These are phyloP conservation scores for Penicillium pulvis DNA, from an alignment of 495 filamentous ascomycete genomes.

Conservation along the genomic window DNA sequence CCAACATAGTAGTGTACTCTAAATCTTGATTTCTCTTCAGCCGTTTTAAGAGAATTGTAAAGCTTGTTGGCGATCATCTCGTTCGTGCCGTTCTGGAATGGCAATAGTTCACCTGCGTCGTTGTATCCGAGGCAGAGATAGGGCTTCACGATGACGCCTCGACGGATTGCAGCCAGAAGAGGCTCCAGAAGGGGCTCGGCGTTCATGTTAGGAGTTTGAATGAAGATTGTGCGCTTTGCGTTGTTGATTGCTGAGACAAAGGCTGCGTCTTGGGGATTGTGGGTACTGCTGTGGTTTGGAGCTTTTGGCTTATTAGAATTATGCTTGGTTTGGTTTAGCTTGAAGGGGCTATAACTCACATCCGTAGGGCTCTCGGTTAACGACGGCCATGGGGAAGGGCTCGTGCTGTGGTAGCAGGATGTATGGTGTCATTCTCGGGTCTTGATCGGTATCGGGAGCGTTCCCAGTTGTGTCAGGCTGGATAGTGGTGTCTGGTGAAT, in stretches of 20 bases:
- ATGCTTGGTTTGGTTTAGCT: background rate
- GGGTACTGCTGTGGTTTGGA: conserved; percentile 57
- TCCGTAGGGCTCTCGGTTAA: conserved; percentile 68
- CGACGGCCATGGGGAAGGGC: conserved; percentile 70
- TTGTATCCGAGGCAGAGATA: conserved; percentile 80
- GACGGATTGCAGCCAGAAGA: conserved; percentile 60
- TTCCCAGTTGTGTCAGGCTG: conserved; percentile 53
- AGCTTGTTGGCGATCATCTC: conserved; percentile 65
- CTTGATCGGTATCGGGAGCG: conserved; percentile 53
- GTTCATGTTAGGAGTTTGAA: conserved; percentile 77
- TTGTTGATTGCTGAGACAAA: conserved; percentile 70
- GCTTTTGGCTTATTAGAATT: conserved; percentile 22
- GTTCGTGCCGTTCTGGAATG: conserved; percentile 75
- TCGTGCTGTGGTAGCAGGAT: conserved; percentile 53
- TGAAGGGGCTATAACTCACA: conserved; percentile 25
- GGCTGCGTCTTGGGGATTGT: conserved; percentile 70
- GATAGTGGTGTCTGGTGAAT: conserved; percentile 51
- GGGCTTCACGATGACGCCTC: conserved; percentile 65
- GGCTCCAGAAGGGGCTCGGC: conserved; percentile 66
- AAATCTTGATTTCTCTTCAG: conserved; percentile 48
- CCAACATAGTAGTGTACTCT: conserved; percentile 68
- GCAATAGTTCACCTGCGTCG: conserved; percentile 73
- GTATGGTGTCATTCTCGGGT: conserved; percentile 64
- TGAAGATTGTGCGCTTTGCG: conserved; percentile 63
- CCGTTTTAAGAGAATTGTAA: conserved; percentile 49